phyloP scores from a whole-genome alignment of 805 yeast species.

The Metschnikowia henanensis region DNA sequence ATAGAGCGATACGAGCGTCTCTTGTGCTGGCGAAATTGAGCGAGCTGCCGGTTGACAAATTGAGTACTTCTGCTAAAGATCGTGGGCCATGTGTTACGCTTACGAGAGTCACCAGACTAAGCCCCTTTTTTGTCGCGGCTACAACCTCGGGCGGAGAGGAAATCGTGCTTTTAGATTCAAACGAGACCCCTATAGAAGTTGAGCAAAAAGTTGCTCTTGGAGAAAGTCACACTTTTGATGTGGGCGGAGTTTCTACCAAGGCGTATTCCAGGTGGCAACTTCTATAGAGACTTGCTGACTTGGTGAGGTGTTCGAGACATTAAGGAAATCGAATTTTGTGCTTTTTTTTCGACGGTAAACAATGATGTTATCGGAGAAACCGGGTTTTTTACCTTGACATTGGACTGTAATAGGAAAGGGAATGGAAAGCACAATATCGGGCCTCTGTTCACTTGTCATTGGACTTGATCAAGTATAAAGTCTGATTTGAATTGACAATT shows the following conservation, averaged over 20 bases:
- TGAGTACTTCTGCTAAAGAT: neutral
- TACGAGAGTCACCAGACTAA: neutral
- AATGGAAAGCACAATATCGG: too few species aligned
- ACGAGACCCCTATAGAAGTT: neutral
- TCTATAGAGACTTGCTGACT: neutral
- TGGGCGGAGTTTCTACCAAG: neutral
- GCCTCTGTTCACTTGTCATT: too few species aligned
- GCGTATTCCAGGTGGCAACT: slow-evolving; percentile 7
- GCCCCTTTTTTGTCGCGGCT: slow-evolving; percentile 8
- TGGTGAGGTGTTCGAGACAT: neutral
- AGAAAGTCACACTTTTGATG: neutral
- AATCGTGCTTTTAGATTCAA: slow-evolving; percentile 7
- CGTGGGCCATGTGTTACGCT: neutral
- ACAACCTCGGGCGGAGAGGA: slow-evolving; percentile 5
- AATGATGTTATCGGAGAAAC: too few species aligned
- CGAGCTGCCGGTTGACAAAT: neutral
- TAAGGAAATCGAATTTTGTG: neutral
- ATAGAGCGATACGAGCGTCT: slow-evolving; percentile 4
- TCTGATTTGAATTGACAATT: too few species aligned
- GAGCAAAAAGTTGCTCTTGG: slow-evolving; percentile 6
- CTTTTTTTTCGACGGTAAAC: too few species aligned
- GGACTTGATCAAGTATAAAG: too few species aligned
- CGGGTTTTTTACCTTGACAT: too few species aligned
- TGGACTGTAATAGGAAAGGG: too few species aligned
- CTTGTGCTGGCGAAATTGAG: slow-evolving; percentile 3